Conservation (phyloP, 1,139 yeast species). For the Kodamaea alishanica region DNA sequence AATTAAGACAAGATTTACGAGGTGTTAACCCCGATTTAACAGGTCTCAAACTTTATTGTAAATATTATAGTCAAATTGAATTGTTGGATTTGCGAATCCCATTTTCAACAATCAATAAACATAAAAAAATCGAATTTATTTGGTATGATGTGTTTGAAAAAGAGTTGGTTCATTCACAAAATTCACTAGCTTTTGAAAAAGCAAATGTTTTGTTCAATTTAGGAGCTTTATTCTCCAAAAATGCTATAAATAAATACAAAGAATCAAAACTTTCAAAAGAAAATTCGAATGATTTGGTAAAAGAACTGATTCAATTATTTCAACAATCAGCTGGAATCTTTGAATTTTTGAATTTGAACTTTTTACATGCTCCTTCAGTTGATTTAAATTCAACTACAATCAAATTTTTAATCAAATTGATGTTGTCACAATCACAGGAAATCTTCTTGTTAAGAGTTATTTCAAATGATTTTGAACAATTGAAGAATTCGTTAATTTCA, state of each 20-base stretch:
- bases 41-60: constrained; percentile 52
- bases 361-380: constrained; percentile 82
- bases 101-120: constrained; percentile 51
- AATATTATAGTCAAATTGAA: constrained; percentile 81
- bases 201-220: constrained; percentile 76
- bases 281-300: constrained; percentile 45
- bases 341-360: constrained; percentile 70
- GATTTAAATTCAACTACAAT: constrained; percentile 74
- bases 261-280: constrained; percentile 44
- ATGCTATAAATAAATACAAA: constrained; percentile 51
- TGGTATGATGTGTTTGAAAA: constrained; percentile 76
- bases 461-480: constrained; percentile 42
- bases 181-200: constrained; percentile 80
- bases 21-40: constrained; percentile 54
- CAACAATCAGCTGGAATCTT: constrained; percentile 82
- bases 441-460: constrained; percentile 66
- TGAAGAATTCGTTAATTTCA: constrained; percentile 65
- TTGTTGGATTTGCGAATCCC: constrained; percentile 75
- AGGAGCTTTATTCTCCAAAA: constrained; percentile 32
- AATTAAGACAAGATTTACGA: constrained; percentile 58
- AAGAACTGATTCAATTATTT: constrained; percentile 56
- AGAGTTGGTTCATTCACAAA: constrained; percentile 38
- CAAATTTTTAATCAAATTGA: constrained; percentile 57
- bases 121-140: constrained; percentile 54
- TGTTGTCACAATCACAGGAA: constrained; percentile 89